A percentile compares a stretch with the other conserved stretches of the same genome.
Evolutionary conservation across 768 basidiomycete genomes (phyloP).

Genomic region (Multifurca ochricompacta): DNA sequence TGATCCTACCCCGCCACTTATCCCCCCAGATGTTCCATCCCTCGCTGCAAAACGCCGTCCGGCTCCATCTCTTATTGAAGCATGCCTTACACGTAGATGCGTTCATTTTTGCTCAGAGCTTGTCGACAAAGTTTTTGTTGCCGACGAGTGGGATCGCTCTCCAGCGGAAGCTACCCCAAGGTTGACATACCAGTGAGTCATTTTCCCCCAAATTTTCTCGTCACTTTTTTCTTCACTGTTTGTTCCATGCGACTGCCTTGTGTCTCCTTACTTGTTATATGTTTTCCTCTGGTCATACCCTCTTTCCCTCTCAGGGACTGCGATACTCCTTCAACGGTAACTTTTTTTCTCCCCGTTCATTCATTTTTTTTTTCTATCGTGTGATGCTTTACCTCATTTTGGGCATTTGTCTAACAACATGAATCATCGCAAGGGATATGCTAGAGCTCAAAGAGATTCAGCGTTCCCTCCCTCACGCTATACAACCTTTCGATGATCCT

Average conservation of each 20-base stretch:
- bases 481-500: constrained; percentile 13
- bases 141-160: constrained; percentile 77
- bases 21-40: constrained; percentile 9
- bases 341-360: neutral
- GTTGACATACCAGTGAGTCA: constrained; percentile 60
- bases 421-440: constrained; percentile 16
- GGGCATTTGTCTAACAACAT: constrained; percentile 4
- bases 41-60: neutral
- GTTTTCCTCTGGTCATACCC: neutral
- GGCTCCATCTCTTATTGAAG: constrained; percentile 1
- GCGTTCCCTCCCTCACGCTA: constrained; percentile 19
- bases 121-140: constrained; percentile 52
- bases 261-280: neutral
- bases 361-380: neutral
- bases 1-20: constrained; percentile 11
- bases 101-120: constrained; percentile 54
- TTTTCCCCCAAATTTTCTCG: neutral
- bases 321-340: neutral
- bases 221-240: neutral
- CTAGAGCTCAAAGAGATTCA: constrained; percentile 22
- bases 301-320: neutral
- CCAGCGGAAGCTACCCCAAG: constrained; percentile 56
- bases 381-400: neutral
- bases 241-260: too few species aligned
- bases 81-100: constrained; percentile 35